Conservation (phyloP, 805 yeast genomes). For the Candida glaebosa region DNA sequence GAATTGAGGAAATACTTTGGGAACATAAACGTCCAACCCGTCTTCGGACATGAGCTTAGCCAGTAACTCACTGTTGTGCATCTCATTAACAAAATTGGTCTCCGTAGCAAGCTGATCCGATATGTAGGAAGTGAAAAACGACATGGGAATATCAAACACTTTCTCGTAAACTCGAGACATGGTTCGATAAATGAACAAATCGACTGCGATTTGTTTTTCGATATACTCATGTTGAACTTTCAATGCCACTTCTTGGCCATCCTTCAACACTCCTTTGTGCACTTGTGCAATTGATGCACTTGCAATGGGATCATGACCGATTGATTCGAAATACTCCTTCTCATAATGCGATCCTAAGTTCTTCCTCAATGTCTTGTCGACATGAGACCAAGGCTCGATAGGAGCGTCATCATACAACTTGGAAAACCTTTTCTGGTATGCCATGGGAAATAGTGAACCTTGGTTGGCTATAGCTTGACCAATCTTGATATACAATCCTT, state of each 20-base stretch:
- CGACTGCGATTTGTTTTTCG: conserved; percentile 55
- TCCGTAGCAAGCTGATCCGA: conserved; percentile 57
- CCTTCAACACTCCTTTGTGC: conserved; percentile 47
- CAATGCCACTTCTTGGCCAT: conserved; percentile 56
- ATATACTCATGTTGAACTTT: conserved; percentile 67
- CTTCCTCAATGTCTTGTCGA: conserved; percentile 35
- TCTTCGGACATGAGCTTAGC: conserved; percentile 40
- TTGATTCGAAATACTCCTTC: conserved; percentile 31
- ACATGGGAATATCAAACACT: conserved; percentile 63
- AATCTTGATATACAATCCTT: conserved; percentile 62
- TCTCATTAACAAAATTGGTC: conserved; percentile 57
- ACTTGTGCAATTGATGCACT: conserved; percentile 77
- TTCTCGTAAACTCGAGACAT: conserved; percentile 52
- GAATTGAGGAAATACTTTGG: conserved; percentile 44
- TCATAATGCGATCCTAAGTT: conserved; percentile 15
- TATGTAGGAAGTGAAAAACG: conserved; percentile 53
- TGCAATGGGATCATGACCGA: conserved; percentile 62
- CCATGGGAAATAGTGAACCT: conserved; percentile 62
- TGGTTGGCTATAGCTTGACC: conserved; percentile 83
- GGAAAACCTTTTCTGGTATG: conserved; percentile 56
- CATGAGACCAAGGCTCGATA: conserved; percentile 45
- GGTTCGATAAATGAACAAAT: conserved; percentile 53
- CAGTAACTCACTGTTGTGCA: conserved; percentile 47
- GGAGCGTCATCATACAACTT: conserved; percentile 70
- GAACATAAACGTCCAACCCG: conserved; percentile 52